Evolutionary conservation across 768 basidiomycete genomes (phyloP).

Genomic region (Mycena belliarum): DNA sequence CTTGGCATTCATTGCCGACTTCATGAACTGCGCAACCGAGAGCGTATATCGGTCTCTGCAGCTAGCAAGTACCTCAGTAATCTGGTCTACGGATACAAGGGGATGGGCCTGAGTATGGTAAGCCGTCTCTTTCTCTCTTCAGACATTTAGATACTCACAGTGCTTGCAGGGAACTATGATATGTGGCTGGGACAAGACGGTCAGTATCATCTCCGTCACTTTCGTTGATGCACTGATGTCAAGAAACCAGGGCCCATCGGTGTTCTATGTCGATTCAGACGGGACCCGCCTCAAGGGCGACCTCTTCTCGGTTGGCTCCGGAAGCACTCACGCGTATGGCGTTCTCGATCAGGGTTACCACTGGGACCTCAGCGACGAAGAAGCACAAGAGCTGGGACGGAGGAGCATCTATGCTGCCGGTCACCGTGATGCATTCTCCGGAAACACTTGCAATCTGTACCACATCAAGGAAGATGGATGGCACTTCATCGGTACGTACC

Average conservation of each 20-base stretch:
- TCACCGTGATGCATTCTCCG: conserved; percentile 95
- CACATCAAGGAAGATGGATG: conserved; percentile 95
- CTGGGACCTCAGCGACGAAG: conserved; percentile 91
- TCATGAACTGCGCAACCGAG: conserved; percentile 93
- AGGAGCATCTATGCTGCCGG: conserved; percentile 96
- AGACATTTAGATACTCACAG: conserved; percentile 5
- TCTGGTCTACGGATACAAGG: conserved; percentile 97
- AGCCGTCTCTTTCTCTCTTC: conserved; percentile 25
- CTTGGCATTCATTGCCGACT: conserved; percentile 96
- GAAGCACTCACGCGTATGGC: conserved; percentile 98
- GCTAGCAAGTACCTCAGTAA: conserved; percentile 98
- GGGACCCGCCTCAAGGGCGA: conserved; percentile 95
- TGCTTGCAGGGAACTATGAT: conserved; percentile 91
- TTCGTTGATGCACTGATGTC: background rate
- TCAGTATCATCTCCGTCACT: conserved; percentile 35
- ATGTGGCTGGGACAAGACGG: conserved; percentile 99
- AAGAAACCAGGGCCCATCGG: conserved; percentile 70
- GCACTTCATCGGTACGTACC: conserved; percentile 84
- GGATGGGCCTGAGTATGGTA: conserved; percentile 99
- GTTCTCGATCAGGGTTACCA: conserved; percentile 93
- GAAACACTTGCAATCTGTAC: conserved; percentile 94
- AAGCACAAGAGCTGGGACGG: conserved; percentile 92
- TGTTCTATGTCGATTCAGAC: conserved; percentile 98
- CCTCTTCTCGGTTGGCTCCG: conserved; percentile 98
- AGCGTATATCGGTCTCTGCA: conserved; percentile 98